phyloP scores from a whole-genome alignment of 2,329 filamentous ascomycete genomes.

The Trichoderma endophyticum region DNA sequence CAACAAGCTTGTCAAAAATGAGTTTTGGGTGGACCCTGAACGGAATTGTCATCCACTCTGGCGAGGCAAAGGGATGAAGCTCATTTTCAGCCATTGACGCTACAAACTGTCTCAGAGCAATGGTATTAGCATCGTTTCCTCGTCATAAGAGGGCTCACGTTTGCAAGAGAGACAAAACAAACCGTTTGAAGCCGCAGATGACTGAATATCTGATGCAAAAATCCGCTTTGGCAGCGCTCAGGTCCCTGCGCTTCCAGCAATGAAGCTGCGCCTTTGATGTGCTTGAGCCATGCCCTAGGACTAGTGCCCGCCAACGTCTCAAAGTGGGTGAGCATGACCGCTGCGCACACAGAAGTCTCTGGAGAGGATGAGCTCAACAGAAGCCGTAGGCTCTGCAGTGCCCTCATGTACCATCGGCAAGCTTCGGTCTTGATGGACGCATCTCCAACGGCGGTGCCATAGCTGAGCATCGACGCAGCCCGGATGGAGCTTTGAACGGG shows the following conservation, averaged over 20 bases:
- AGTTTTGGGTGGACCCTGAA: constrained; percentile 46
- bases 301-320: constrained; percentile 18
- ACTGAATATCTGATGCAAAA: constrained; percentile 20
- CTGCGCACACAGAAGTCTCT: constrained; percentile 17
- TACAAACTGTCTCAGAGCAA: constrained; percentile 11
- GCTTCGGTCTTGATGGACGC: constrained; percentile 16
- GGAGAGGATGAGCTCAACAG: neutral
- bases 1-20: constrained; percentile 45
- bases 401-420: constrained; percentile 19
- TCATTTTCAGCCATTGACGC: constrained; percentile 18
- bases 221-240: constrained; percentile 14
- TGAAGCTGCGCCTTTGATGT: constrained; percentile 16
- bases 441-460: constrained; percentile 3
- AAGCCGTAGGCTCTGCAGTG: constrained; percentile 2
- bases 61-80: constrained; percentile 35
- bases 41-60: constrained; percentile 45
- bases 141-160: too few species aligned
- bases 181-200: constrained; percentile 21
- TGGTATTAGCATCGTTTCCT: neutral
- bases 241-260: constrained; percentile 19
- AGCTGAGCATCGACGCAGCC: constrained; percentile 19
- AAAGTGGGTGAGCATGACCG: constrained; percentile 22
- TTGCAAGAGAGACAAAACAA: neutral
- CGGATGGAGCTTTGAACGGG: constrained; percentile 15
- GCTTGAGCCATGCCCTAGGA: constrained; percentile 15